Evolutionary conservation across 305 asterid species (phyloP).

Genomic region (Plantago lanceolata): DNA sequence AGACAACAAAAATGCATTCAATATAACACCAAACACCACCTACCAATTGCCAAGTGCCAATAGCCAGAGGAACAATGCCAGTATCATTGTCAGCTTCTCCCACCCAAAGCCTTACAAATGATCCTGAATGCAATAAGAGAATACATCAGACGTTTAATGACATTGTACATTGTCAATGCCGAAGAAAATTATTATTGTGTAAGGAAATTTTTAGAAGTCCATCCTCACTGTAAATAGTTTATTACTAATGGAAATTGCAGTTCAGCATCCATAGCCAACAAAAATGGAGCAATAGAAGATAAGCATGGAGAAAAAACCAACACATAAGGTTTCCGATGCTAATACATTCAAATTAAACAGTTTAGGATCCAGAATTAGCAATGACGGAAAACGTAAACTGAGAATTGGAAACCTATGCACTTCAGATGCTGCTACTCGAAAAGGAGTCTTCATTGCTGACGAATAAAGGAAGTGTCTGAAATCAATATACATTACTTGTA

Average conservation of each 20-base stretch:
- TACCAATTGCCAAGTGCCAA: constrained; percentile 13
- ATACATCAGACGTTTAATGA: constrained; percentile 9
- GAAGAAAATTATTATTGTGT: constrained; percentile 1
- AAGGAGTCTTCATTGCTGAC: background rate
- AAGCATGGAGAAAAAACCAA: constrained; percentile 12
- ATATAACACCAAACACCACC: too few relatives aligned
- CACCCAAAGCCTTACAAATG: constrained; percentile 63
- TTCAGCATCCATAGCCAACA: constrained; percentile 16
- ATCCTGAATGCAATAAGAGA: constrained; percentile 48
- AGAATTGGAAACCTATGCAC: constrained; percentile 9
- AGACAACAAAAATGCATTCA: too few relatives aligned
- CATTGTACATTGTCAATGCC: constrained; percentile 7
- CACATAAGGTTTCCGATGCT: constrained; percentile 2
- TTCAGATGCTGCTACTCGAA: constrained; percentile 8
- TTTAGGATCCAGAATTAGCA: constrained; percentile 13
- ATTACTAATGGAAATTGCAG: constrained; percentile 11
- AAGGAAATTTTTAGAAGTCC: background rate
- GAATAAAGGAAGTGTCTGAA: too few relatives aligned
- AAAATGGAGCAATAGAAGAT: background rate
- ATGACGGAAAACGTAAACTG: constrained; percentile 3
- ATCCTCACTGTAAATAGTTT: constrained; percentile 12
- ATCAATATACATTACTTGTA: too few relatives aligned
- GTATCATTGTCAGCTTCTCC: constrained; percentile 46
- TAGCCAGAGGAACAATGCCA: constrained; percentile 57
- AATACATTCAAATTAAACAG: background rate